Conservation (phyloP, 2,329 filamentous ascomycete genomes). For the Pestalotiopsis sp. region DNA sequence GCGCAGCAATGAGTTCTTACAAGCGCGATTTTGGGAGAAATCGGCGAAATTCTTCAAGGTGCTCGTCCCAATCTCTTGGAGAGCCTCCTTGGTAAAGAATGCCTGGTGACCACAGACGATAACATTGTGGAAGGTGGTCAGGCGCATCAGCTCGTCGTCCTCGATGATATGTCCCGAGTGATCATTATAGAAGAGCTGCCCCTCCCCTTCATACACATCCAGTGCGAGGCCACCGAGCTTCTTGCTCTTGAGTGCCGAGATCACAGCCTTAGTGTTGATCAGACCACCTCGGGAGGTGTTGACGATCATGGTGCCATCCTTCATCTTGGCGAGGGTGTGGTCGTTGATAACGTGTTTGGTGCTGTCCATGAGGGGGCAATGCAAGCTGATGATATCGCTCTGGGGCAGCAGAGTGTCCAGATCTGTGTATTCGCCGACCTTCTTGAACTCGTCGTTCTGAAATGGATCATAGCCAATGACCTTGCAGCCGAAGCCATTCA, state of each 20-base stretch:
- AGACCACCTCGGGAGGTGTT: slow-evolving; percentile 72
- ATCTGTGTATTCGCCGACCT: slow-evolving; percentile 54
- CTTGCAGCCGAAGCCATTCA: slow-evolving; percentile 66
- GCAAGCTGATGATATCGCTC: slow-evolving; percentile 66
- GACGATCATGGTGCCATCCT: slow-evolving; percentile 62
- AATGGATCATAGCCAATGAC: slow-evolving; percentile 65
- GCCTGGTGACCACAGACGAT: slow-evolving; percentile 70
- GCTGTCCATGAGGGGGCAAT: slow-evolving; percentile 64
- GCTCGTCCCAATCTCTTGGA: slow-evolving; percentile 64
- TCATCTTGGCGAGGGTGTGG: slow-evolving; percentile 56
- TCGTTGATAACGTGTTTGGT: slow-evolving; percentile 66
- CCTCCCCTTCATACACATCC: slow-evolving; percentile 71
- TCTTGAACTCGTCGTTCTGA: slow-evolving; percentile 49
- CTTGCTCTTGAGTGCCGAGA: slow-evolving; percentile 62
- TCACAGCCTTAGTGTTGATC: slow-evolving; percentile 62
- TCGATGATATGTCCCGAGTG: slow-evolving; percentile 67
- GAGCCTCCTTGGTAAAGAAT: slow-evolving; percentile 69
- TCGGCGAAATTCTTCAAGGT: slow-evolving; percentile 61
- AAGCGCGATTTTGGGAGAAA: slow-evolving; percentile 32
- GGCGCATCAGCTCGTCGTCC: slow-evolving; percentile 66
- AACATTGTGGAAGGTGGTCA: slow-evolving; percentile 71
- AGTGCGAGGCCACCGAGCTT: slow-evolving; percentile 65
- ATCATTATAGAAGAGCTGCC: slow-evolving; percentile 67
- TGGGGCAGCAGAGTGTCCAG: slow-evolving; percentile 57
- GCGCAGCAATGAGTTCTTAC: slow-evolving; percentile 26